Evolutionary conservation across 306 rosid species (phyloP).

Genomic region (Fragaria iinumae): DNA sequence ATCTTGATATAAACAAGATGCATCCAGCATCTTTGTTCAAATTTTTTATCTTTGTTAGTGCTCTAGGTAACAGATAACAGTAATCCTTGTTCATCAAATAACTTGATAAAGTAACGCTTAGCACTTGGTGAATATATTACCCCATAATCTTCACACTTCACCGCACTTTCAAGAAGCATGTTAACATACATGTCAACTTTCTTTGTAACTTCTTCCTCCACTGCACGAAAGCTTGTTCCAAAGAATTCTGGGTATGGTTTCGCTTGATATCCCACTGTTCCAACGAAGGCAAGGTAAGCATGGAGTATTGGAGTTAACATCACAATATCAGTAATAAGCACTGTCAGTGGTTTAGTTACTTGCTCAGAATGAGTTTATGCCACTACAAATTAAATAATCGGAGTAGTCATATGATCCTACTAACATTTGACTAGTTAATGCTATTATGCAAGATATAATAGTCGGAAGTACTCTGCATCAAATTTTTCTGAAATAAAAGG

Average conservation of each 20-base stretch:
- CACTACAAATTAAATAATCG: background rate
- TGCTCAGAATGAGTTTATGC: background rate
- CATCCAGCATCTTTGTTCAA: too few species aligned
- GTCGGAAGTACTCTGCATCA: background rate
- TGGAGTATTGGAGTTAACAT: background rate
- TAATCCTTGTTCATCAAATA: too few species aligned
- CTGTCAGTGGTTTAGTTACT: background rate
- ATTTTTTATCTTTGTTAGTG: too few species aligned
- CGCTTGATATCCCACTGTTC: constrained; percentile 66
- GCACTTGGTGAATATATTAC: constrained; percentile 33
- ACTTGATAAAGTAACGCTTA: background rate
- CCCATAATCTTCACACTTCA: constrained; percentile 50
- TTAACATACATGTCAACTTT: constrained; percentile 59
- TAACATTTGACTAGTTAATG: too few species aligned
- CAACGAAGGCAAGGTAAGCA: constrained; percentile 5
- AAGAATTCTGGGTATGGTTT: constrained; percentile 54
- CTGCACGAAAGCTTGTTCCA: constrained; percentile 52
- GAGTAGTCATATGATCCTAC: background rate
- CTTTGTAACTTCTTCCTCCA: constrained; percentile 74
- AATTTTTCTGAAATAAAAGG: background rate
- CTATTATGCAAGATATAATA: background rate
- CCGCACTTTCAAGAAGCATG: constrained; percentile 51
- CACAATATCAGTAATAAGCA: background rate
- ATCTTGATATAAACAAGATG: background rate
- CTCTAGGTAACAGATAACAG: too few species aligned